Base-by-base conservation (phyloP, 2,329 filamentous ascomycete species). In the Hymenoscyphus scutula region DNA sequence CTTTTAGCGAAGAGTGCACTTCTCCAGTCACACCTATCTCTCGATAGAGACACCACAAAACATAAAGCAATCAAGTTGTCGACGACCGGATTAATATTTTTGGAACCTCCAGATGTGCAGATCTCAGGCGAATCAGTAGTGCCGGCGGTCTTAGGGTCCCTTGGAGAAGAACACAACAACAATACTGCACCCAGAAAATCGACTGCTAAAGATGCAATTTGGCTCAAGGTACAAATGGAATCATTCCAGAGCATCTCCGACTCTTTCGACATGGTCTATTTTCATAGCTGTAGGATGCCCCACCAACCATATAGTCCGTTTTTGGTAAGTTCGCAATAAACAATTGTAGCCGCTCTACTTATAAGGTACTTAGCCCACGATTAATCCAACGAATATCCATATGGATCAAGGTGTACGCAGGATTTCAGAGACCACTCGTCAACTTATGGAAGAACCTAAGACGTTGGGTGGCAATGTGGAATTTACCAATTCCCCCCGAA, bases 161-260 rank as follows among this genome's bases (percentile, higher is more conserved):
- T 32, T 55, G 25, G 23, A n/a, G 53, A 29, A 15, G 30, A 23
- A 17, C 1, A 54, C 8, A 54, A 17, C 27, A 25, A 7, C 8
- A 51, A 51, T 11, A 19, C 23, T 10, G 45, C 25, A 51, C 19
- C 45, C 19, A 55, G 53, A n/a, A 55, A 55, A 19, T 55, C 27
- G 1, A 55, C 53, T 8, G 23, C 53, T 8, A 30, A 55, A 25
- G 53, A 55, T 55, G 25, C 25, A 8, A n/a, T 34, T n/a, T 55
- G 53, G 53, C 27, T 32, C 5, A 55, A 55, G 30, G n/a, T 55
- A 11, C 53, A 55, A 25, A n/a, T 55, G 53, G 53, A 55, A 30
- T 55, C 53, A 17, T 55, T 55, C n/a, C 53, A 55, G 30, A 55
- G 27, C 27, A 55, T 55, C n/a, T 55, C 53, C 15, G 53, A 55